Evolutionary conservation across 768 basidiomycete species (phyloP), one percentile per base, ranked within the genome.

Genomic region (Auriscalpium orientale): DNA sequence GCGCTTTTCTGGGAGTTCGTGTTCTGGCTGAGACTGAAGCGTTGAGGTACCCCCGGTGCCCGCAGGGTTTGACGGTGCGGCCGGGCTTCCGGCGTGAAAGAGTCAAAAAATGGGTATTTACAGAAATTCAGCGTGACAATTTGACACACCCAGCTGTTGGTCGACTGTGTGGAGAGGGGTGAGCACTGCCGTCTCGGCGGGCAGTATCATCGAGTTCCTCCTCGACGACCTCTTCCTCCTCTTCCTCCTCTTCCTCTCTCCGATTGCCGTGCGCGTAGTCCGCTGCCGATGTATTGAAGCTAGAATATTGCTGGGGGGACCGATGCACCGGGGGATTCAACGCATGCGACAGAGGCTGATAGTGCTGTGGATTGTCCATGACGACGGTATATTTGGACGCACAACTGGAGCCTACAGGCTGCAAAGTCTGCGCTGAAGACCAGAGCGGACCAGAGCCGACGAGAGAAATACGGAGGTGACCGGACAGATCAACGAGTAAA

Each of bases 301-400:
- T 58, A 18, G 62, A 16, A 52, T 65, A 66, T 55, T 43, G 15
- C 4, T 63, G 56, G 36, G 65, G 52, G 49, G 67, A 62, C 45
- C 50, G 60, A 28, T 63, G 62, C 50, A 68, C 53, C 46, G 81
- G 84, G 0, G 83, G 84, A 67, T 86, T 75, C 40, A 90, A 76
- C 45, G 88, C 88, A 74, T 88, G 84, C 54, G 87, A 90, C 63
- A 90, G 77, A 28, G 88, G 85, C 59, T 88, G 87, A 72, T 90
- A 87, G 59, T 85, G 85, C 67, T 89, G 86, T 54, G 85, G 85
- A 68, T 87, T 87, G 71, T 87, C 76, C 77, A 79, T 77, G 63
- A 51, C 33, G 57, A 49, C 57, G 15, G 55, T 46, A 58, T 56
- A 58, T 45, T 28, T 28, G 28, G 28, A 28, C 28, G 28, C 28